Evolutionary conservation across 257 asterid genomes (phyloP).

Genomic region (Prunella vulgaris): DNA sequence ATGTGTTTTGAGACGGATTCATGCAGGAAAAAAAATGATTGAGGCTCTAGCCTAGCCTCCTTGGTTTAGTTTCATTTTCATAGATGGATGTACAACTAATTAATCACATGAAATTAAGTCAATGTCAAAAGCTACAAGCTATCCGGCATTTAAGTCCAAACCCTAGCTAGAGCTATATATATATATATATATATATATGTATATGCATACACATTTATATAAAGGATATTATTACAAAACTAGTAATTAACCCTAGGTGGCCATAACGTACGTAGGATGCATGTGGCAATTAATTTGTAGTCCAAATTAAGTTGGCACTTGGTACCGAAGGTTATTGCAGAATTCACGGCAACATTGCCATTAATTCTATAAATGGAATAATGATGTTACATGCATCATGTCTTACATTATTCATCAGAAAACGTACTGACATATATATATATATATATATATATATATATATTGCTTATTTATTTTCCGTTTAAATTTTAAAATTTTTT

Average conservation of each 20-base stretch:
- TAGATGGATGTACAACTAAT: background rate
- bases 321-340: constrained; percentile 40
- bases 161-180: background rate
- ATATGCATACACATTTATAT: too few relatives aligned
- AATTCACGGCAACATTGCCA: constrained; percentile 28
- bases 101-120: constrained; percentile 17
- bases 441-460: too few relatives aligned
- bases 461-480: too few relatives aligned
- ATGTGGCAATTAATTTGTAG: constrained; percentile 7
- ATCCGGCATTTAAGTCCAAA: background rate
- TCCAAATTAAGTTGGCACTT: constrained; percentile 8
- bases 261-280: constrained; percentile 1
- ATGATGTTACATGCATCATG: constrained; percentile 37
- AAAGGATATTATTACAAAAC: background rate
- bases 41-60: too few relatives aligned
- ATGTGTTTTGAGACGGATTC: too few relatives aligned
- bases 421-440: too few relatives aligned
- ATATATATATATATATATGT: too few relatives aligned
- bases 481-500: too few relatives aligned
- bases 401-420: constrained; percentile 32
- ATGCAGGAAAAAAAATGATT: too few relatives aligned
- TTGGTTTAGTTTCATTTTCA: too few relatives aligned
- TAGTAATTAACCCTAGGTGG: constrained; percentile 1
- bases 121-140: constrained; percentile 6
- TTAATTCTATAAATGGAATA: constrained; percentile 20